Conservation (phyloP, 108 stramenopile species). For the Stephanodiscus minutulus region DNA sequence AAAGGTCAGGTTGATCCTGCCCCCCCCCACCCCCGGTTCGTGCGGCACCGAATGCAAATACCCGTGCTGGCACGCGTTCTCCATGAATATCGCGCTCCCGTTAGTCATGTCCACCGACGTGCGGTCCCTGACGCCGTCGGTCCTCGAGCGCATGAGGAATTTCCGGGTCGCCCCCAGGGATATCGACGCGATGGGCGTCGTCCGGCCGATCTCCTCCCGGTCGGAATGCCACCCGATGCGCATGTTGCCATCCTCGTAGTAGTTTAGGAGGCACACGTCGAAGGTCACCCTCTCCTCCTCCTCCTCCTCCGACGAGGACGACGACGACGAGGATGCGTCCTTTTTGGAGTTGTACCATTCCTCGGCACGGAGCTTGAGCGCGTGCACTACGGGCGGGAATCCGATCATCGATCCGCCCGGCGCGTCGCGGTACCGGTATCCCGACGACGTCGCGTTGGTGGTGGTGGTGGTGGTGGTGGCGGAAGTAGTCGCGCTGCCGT, state of each 20-base stretch:
- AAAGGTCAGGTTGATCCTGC: conserved; percentile 75
- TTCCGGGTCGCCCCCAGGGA: conserved; percentile 60
- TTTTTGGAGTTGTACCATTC: conserved; percentile 59
- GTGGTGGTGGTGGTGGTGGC: too few relatives aligned
- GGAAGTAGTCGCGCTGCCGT: too few relatives aligned
- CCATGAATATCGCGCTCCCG: conserved; percentile 65
- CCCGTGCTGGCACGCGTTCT: conserved; percentile 59
- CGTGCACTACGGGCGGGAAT: conserved; percentile 28
- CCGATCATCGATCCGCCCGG: conserved; percentile 42
- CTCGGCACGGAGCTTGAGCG: conserved; percentile 44
- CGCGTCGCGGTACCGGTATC: conserved; percentile 61
- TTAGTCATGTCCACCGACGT: conserved; percentile 44
- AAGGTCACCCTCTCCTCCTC: conserved; percentile 36
- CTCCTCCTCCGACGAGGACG: too few relatives aligned
- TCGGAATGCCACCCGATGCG: conserved; percentile 80
- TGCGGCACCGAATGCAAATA: conserved; percentile 68
- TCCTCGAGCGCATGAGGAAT: conserved; percentile 62
- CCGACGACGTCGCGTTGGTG: conserved; percentile 1
- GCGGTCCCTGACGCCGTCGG: conserved; percentile 54
- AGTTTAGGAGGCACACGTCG: conserved; percentile 77
- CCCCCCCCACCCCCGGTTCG: conserved; percentile 46
- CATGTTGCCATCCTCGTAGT: conserved; percentile 63
- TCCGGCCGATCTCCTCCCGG: conserved; percentile 69
- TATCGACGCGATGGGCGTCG: conserved; percentile 70
- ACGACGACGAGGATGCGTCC: not conserved